Percentiles rank a stretch among this genome's conserved stretches.
These are phyloP conservation scores for Fraxinus dipetala DNA, from an alignment of 305 asterid genomes.

Conservation along the genomic window DNA sequence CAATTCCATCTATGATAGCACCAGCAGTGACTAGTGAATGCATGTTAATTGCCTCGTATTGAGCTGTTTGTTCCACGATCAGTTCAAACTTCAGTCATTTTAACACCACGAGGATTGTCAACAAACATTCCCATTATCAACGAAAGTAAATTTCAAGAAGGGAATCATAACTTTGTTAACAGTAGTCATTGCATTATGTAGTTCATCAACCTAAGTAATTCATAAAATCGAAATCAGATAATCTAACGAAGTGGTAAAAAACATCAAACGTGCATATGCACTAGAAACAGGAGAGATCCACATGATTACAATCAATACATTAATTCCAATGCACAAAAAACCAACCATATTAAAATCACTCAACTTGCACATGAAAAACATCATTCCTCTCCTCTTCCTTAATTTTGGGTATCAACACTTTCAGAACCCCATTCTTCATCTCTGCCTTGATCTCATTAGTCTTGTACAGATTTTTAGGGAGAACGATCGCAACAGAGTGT, in stretches of 20 bases:
- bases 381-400: slow-evolving; percentile 5
- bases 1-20: too few species aligned
- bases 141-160: neutral
- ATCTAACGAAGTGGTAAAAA: neutral
- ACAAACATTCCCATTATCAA: too few species aligned
- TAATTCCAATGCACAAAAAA: neutral
- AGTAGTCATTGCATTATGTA: too few species aligned
- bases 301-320: neutral
- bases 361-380: neutral
- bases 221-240: neutral
- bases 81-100: too few species aligned
- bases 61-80: too few species aligned
- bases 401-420: neutral
- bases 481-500: neutral
- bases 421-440: slow-evolving; percentile 3
- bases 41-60: too few species aligned
- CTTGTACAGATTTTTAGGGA: neutral
- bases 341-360: neutral
- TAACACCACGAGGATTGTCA: too few species aligned
- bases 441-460: slow-evolving; percentile 8
- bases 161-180: neutral
- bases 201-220: neutral
- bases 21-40: too few species aligned
- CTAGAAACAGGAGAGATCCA: neutral
- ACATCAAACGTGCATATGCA: neutral